Conservation (phyloP, 768 basidiomycete genomes). For the Boletus pseudo-olivaceus region DNA sequence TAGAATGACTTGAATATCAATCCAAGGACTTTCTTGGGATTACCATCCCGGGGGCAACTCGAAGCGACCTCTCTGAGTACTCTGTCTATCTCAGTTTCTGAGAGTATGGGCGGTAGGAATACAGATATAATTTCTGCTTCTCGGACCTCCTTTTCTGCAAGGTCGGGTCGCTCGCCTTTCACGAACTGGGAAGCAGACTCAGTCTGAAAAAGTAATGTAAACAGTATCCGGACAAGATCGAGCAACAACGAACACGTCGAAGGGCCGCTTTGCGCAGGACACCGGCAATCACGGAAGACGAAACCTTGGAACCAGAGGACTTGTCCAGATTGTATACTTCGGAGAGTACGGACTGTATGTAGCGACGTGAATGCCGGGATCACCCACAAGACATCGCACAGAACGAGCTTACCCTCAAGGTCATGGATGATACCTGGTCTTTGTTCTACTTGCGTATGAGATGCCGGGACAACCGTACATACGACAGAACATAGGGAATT, state of each 20-base stretch:
- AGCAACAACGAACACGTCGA: constrained; percentile 49
- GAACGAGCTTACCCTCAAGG: constrained; percentile 46
- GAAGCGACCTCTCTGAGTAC: constrained; percentile 44
- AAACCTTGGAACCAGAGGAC: constrained; percentile 38
- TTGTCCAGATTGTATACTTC: constrained; percentile 72
- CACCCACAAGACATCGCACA: not conserved
- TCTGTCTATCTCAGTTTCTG: constrained; percentile 52
- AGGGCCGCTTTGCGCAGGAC: constrained; percentile 57
- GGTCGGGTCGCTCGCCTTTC: constrained; percentile 57
- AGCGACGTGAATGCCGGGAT: not conserved
- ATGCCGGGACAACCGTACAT: not conserved
- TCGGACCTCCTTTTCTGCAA: constrained; percentile 56
- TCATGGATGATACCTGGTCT: constrained; percentile 53
- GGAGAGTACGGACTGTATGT: constrained; percentile 57
- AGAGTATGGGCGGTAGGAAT: constrained; percentile 59
- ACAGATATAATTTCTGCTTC: constrained; percentile 54
- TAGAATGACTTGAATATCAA: constrained; percentile 64
- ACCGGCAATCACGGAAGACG: constrained; percentile 46
- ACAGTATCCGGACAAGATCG: not conserved
- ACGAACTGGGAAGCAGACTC: constrained; percentile 58
- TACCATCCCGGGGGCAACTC: constrained; percentile 13
- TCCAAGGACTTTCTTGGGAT: constrained; percentile 36
- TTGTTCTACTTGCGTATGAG: constrained; percentile 42
- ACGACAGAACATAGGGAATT: not conserved
- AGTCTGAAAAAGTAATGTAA: constrained; percentile 36